phyloP scores from a whole-genome alignment of 192 early-diverging fungal genomes.

The Backusella luteola region DNA sequence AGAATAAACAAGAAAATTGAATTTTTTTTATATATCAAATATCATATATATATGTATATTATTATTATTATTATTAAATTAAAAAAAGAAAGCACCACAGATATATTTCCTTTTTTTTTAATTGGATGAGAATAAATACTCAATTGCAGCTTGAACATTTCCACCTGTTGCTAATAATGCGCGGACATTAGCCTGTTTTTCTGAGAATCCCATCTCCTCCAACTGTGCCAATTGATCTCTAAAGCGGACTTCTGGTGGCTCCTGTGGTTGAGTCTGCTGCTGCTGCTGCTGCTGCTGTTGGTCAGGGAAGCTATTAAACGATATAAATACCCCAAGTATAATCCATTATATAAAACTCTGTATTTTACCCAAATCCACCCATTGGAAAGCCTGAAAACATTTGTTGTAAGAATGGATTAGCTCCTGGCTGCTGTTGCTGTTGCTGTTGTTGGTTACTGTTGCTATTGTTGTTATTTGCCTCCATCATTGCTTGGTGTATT shows the following conservation, averaged over 20 bases:
- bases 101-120: neutral
- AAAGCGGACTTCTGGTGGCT: conserved; percentile 62
- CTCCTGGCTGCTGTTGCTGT: conserved; percentile 13
- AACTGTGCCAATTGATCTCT: conserved; percentile 67
- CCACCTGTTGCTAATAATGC: conserved; percentile 84
- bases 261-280: conserved; percentile 19
- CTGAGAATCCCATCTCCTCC: conserved; percentile 94
- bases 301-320: neutral
- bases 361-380: conserved; percentile 8
- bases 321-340: too few species aligned
- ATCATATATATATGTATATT: neutral
- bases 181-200: conserved; percentile 80
- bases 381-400: conserved; percentile 10
- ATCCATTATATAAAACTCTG: too few species aligned
- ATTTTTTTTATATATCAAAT: neutral
- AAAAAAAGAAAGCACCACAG: too few species aligned
- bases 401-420: conserved; percentile 8
- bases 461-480: neutral
- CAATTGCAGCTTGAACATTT: conserved; percentile 84
- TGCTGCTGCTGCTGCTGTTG: neutral
- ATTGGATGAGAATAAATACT: conserved; percentile 53
- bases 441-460: neutral
- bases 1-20: neutral
- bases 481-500: conserved; percentile 29
- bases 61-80: neutral